A percentile compares a stretch with the other conserved stretches of the same genome.
Conservation (phyloP, 2,329 filamentous ascomycete species). For the Aspergillus oerlinghausenensis region DNA sequence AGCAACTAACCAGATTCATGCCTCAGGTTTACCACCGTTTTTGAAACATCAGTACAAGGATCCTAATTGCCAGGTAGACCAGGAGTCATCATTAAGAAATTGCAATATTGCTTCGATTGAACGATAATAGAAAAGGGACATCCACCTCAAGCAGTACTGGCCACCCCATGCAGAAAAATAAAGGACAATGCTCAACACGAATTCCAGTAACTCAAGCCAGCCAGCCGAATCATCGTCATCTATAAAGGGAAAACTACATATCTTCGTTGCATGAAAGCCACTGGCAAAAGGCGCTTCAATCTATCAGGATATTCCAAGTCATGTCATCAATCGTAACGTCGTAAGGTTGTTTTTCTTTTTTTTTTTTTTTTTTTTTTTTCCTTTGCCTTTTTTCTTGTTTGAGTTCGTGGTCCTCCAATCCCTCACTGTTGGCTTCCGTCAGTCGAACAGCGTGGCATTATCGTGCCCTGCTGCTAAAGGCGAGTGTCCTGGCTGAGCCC, state of each 20-base stretch:
- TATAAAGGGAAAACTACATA: background rate
- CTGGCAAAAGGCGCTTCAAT: constrained; percentile 8
- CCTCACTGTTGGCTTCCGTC: background rate
- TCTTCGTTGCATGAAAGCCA: background rate
- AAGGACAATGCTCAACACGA: background rate
- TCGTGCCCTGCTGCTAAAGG: constrained; percentile 17
- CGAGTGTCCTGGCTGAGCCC: constrained; percentile 21
- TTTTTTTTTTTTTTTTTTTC: background rate
- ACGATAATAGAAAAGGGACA: background rate
- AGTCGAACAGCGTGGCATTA: background rate
- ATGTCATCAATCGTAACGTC: constrained; percentile 27
- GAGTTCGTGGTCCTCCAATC: background rate
- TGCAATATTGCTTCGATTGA: background rate
- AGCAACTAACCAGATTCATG: constrained; percentile 13
- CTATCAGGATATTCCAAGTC: constrained; percentile 18
- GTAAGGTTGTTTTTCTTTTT: constrained; percentile 6
- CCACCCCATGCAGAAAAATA: background rate
- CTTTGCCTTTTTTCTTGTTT: background rate
- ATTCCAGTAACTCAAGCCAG: background rate
- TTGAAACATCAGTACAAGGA: background rate
- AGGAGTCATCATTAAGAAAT: background rate
- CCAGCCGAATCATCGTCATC: background rate
- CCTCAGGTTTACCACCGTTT: background rate
- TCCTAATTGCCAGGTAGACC: background rate
- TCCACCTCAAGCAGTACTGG: background rate